Conservation (phyloP, 495 filamentous ascomycete species). For the Neurospora sp. region DNA sequence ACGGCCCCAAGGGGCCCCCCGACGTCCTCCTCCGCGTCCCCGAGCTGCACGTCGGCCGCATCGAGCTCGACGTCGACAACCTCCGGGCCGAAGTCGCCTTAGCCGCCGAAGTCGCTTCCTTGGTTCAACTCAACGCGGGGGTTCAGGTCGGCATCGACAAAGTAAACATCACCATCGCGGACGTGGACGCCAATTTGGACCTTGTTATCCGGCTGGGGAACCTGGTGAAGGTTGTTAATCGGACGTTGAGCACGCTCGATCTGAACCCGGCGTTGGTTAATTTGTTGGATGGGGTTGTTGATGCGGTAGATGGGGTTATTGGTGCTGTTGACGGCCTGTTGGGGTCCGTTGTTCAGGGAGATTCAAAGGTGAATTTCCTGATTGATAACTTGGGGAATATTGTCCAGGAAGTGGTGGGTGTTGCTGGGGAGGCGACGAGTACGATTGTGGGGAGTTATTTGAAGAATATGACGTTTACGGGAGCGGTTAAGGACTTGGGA, state of each 20-base stretch:
- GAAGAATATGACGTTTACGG: constrained; percentile 49
- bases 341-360: constrained; percentile 42
- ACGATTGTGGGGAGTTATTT: constrained; percentile 45
- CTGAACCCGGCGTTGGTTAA: constrained; percentile 48
- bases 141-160: constrained; percentile 41
- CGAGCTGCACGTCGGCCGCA: constrained; percentile 41
- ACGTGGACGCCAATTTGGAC: constrained; percentile 45
- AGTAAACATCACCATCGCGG: constrained; percentile 49
- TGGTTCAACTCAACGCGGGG: constrained; percentile 47
- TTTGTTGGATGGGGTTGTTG: constrained; percentile 40
- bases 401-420: constrained; percentile 40
- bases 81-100: constrained; percentile 46
- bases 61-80: constrained; percentile 47
- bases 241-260: constrained; percentile 44
- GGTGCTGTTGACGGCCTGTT: constrained; percentile 45
- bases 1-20: constrained; percentile 25
- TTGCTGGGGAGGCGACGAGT: constrained; percentile 26
- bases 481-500: constrained; percentile 29
- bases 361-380: constrained; percentile 40
- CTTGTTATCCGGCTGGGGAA: constrained; percentile 46
- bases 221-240: constrained; percentile 48
- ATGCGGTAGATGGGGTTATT: constrained; percentile 38
- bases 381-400: constrained; percentile 53
- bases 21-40: constrained; percentile 48
- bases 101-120: constrained; percentile 42